Percentiles rank a stretch among this genome's conserved stretches.
Conservation (phyloP, 1,139 yeast genomes). For the Maudiozyma humilis region DNA sequence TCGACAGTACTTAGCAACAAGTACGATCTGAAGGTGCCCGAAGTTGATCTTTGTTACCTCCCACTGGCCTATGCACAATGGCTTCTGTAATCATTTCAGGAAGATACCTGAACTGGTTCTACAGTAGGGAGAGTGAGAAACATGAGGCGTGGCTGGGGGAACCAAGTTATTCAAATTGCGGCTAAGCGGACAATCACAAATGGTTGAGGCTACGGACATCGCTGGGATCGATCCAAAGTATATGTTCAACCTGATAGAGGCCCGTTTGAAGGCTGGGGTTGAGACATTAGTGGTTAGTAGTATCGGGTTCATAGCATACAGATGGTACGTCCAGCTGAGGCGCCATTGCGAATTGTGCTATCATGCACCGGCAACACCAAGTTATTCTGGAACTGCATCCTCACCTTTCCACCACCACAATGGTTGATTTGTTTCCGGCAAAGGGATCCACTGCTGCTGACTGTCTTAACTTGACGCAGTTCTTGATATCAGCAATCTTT, state of each 20-base stretch:
- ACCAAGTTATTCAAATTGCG: slow-evolving; percentile 20
- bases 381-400: slow-evolving; percentile 43
- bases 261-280: slow-evolving; percentile 38
- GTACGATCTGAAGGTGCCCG: slow-evolving; percentile 44
- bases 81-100: slow-evolving; percentile 45
- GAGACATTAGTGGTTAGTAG: slow-evolving; percentile 34
- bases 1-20: slow-evolving; percentile 43
- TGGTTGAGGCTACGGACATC: slow-evolving; percentile 15
- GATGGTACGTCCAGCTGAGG: slow-evolving; percentile 58
- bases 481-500: slow-evolving; percentile 51
- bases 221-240: slow-evolving; percentile 16
- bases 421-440: slow-evolving; percentile 52
- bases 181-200: slow-evolving; percentile 22
- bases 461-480: slow-evolving; percentile 49
- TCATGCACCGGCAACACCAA: slow-evolving; percentile 49
- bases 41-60: slow-evolving; percentile 56
- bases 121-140: slow-evolving; percentile 24
- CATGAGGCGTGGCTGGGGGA: slow-evolving; percentile 20
- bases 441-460: slow-evolving; percentile 53
- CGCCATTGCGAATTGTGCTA: slow-evolving; percentile 47
- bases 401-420: slow-evolving; percentile 46
- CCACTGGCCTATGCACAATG: slow-evolving; percentile 51
- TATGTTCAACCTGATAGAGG: slow-evolving; percentile 39
- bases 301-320: slow-evolving; percentile 45
- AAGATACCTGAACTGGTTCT: slow-evolving; percentile 39